Conservation (phyloP, 257 asterid genomes). For the Nicotiana benthamiana region DNA sequence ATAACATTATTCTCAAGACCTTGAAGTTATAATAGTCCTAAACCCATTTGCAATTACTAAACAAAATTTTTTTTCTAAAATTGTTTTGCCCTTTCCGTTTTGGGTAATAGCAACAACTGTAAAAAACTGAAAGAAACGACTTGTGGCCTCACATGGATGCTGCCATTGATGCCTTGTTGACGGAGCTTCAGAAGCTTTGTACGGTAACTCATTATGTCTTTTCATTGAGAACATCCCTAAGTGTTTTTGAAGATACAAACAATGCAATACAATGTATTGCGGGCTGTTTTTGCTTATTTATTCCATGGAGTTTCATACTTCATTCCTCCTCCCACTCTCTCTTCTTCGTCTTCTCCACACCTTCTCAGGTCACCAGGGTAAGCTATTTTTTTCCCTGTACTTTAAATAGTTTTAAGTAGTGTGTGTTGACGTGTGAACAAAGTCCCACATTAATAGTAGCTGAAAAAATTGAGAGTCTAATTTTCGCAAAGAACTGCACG, state of each 20-base stretch:
- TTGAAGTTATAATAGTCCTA: too few relatives aligned
- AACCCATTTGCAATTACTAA: neutral
- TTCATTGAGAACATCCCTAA: neutral
- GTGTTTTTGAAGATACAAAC: neutral
- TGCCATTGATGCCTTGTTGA: neutral
- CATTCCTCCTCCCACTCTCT: neutral
- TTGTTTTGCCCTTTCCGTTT: neutral
- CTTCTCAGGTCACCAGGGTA: neutral
- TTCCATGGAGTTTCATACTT: neutral
- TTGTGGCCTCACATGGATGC: neutral
- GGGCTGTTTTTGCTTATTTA: neutral
- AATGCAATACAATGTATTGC: too few relatives aligned
- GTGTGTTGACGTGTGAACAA: neutral
- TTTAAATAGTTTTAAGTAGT: neutral
- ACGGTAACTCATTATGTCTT: neutral
- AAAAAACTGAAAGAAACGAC: too few relatives aligned
- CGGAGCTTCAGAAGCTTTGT: neutral
- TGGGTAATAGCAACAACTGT: neutral
- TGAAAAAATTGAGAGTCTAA: too few relatives aligned
- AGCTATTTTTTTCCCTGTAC: too few relatives aligned
- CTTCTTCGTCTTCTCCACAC: neutral
- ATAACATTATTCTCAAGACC: too few relatives aligned
- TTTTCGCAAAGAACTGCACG: too few relatives aligned
- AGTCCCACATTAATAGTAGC: too few relatives aligned
- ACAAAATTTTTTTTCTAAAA: too few relatives aligned